Evolutionary conservation across 805 yeast genomes (phyloP).

Genomic region (Monosporozyma aquatica): DNA sequence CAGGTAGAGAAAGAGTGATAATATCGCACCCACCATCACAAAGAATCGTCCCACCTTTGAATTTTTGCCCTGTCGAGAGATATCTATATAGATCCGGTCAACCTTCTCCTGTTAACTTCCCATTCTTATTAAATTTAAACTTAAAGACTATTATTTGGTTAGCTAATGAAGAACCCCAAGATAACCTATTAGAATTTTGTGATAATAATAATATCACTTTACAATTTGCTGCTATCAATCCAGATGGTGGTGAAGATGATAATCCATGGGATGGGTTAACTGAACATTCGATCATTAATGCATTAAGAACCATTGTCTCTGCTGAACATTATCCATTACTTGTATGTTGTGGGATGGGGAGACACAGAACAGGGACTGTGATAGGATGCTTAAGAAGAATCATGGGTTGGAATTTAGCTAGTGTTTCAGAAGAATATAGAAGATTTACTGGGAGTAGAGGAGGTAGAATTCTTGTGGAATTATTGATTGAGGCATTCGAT

Average conservation of each 20-base stretch:
- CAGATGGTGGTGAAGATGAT: conserved; percentile 58
- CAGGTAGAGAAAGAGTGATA: conserved; percentile 22
- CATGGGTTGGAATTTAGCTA: conserved; percentile 96
- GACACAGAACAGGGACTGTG: conserved; percentile 95
- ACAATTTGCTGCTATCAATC: conserved; percentile 74
- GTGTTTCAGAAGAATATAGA: conserved; percentile 87
- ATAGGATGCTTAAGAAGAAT: conserved; percentile 85
- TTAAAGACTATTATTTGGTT: conserved; percentile 84
- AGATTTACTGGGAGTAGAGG: conserved; percentile 90
- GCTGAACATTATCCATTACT: conserved; percentile 72
- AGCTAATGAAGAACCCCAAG: conserved; percentile 92
- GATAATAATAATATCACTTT: conserved; percentile 61
- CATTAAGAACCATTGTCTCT: conserved; percentile 66
- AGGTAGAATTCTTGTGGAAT: conserved; percentile 84
- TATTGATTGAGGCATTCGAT: conserved; percentile 58
- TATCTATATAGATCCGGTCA: conserved; percentile 86
- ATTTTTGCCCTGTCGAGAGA: conserved; percentile 90
- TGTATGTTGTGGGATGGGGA: conserved; percentile 97
- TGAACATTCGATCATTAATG: conserved; percentile 69
- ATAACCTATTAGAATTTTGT: conserved; percentile 74
- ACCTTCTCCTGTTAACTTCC: conserved; percentile 88
- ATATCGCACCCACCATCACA: conserved; percentile 49
- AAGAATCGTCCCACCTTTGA: conserved; percentile 83
- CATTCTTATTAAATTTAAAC: conserved; percentile 66
- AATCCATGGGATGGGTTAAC: conserved; percentile 96